These are phyloP conservation scores for Mycogone perniciosa DNA, from an alignment of 2,329 filamentous ascomycete genomes.

Conservation along the genomic window DNA sequence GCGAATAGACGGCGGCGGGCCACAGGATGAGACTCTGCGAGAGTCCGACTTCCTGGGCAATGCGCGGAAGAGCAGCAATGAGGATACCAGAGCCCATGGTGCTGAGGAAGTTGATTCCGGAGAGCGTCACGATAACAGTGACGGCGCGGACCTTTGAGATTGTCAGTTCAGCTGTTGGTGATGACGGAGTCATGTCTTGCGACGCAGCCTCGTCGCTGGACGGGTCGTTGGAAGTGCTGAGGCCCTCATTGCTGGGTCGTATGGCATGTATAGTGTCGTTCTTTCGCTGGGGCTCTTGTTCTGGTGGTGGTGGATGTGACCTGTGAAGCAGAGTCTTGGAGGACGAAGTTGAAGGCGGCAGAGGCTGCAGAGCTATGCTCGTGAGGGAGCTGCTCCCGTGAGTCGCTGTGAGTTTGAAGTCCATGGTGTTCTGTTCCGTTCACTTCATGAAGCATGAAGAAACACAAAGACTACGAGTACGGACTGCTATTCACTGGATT, in stretches of 20 bases:
- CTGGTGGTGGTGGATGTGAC: too few species aligned
- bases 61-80: constrained; percentile 31
- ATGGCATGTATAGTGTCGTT: background rate
- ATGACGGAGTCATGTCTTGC: background rate
- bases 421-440: background rate
- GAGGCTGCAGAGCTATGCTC: background rate
- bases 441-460: background rate
- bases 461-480: background rate
- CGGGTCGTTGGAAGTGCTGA: too few species aligned
- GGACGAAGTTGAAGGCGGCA: background rate
- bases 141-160: constrained; percentile 22
- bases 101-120: constrained; percentile 30
- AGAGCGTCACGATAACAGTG: constrained; percentile 27
- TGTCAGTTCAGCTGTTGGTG: background rate
- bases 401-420: background rate
- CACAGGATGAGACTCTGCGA: constrained; percentile 25
- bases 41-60: constrained; percentile 30
- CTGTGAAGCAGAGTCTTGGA: background rate
- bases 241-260: background rate
- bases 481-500: too few species aligned
- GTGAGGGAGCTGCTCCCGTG: background rate
- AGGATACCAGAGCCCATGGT: constrained; percentile 33
- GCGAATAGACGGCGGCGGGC: constrained; percentile 25
- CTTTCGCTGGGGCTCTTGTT: background rate
- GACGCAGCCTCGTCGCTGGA: too few species aligned